Evolutionary conservation across 2,329 filamentous ascomycete species (phyloP), one percentile per base, ranked within the genome.

Genomic region (Cladosporium sp.): DNA sequence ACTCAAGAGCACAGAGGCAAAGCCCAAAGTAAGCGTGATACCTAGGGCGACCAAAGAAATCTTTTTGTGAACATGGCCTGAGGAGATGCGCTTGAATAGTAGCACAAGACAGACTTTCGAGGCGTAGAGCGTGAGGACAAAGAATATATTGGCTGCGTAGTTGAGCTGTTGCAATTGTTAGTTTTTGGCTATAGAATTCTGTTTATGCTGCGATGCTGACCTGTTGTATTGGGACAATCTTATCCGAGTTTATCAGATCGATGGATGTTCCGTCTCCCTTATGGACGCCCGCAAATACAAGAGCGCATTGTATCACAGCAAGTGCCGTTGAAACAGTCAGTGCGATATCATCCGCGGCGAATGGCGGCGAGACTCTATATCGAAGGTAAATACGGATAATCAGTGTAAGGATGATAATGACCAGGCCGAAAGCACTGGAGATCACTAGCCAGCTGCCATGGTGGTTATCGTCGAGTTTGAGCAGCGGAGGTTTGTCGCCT

Each of bases 401-500:
- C 28, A 82, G 67, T 1, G 79, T 79, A 12, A 79, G 72, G 0
- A 82, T 59, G 7, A 77, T 71, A 29, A 82, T 74, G 4, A 77
- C 74, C 4, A 82, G 67, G 1, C 75, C 73, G 16, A 81, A 68
- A 0, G 77, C 74, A 7, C 80, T 76, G 11, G 77, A 72, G 50
- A 82, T 79, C 6, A 78, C 71, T 21, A 83, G 72, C 26, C 81
- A 67, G 16, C 79, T 80, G 50, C 77, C 74, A 64, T 81, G 78
- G 67, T 82, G 67, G 46, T 68, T 44, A 18, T 59, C 64, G 52
- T 69, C 67, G 40, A 68, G 40, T 8, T 35, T 37, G 16, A 66
- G 46, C n/a, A 66, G 37, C 29, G 68, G 67, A 44, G 65, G 37
- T 50, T 46, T 66, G 55, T 68, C 65, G 35, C 67, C 68, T 10